Conservation (phyloP, 2,329 filamentous ascomycete genomes). For the Immersiporthe knoxdaviesiana region DNA sequence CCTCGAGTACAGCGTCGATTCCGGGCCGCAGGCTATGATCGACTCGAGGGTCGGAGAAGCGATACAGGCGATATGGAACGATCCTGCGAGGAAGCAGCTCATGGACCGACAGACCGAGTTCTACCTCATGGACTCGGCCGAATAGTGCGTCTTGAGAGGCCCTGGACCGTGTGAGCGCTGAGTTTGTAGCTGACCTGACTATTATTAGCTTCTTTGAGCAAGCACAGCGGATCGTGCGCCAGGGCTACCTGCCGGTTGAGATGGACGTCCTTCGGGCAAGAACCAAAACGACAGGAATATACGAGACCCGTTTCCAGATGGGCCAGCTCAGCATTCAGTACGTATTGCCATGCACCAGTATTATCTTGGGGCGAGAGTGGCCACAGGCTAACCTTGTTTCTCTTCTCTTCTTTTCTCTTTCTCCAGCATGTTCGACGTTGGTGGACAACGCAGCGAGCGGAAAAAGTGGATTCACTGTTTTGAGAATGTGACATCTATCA, state of each 20-base stretch:
- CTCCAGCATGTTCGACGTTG: conserved; percentile 96
- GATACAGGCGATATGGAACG: conserved; percentile 86
- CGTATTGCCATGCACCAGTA: conserved; percentile 24
- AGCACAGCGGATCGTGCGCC: conserved; percentile 78
- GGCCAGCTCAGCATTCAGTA: conserved; percentile 98
- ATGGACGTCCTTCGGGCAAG: conserved; percentile 92
- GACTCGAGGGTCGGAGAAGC: conserved; percentile 81
- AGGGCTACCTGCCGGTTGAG: conserved; percentile 89
- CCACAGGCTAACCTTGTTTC: conserved; percentile 33
- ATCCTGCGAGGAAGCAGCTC: conserved; percentile 78
- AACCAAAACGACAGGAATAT: conserved; percentile 99
- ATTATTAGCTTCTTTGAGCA: conserved; percentile 90
- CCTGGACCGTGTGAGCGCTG: conserved; percentile 12
- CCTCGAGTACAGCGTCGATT: conserved; percentile 84
- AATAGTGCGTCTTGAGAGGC: conserved; percentile 79
- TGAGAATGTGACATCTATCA: conserved; percentile 98
- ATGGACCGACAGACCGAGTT: conserved; percentile 97
- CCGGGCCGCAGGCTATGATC: conserved; percentile 84
- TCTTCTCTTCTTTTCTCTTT: background rate
- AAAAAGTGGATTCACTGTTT: conserved; percentile 99
- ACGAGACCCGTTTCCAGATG: conserved; percentile 98
- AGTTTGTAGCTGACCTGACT: background rate
- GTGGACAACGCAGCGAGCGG: conserved; percentile 92
- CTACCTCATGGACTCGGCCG: conserved; percentile 98
- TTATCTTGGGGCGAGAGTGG: background rate